These are phyloP conservation scores for Citrullus colocynthis DNA, from an alignment of 306 rosid genomes.

Conservation along the genomic window DNA sequence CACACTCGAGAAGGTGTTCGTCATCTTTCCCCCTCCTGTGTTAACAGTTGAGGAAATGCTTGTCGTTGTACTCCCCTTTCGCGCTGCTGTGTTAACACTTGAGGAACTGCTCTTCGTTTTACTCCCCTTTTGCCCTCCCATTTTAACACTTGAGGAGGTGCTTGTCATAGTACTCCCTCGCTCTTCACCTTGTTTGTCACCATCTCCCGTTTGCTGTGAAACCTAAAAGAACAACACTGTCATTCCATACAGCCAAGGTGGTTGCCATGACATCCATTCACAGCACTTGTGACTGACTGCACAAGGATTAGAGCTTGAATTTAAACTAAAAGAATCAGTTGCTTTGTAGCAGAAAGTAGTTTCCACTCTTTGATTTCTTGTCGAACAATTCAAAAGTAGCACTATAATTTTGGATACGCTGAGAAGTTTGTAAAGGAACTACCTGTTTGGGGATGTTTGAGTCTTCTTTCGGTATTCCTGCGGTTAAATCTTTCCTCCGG, in stretches of 20 bases:
- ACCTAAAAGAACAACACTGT: slow-evolving; percentile 25
- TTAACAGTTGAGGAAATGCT: slow-evolving; percentile 38
- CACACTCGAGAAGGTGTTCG: slow-evolving; percentile 36
- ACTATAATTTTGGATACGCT: background rate
- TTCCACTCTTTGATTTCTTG: background rate
- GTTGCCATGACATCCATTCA: background rate
- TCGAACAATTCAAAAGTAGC: background rate
- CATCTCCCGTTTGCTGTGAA: slow-evolving; percentile 12
- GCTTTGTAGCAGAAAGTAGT: background rate
- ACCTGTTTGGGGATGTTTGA: slow-evolving; percentile 34
- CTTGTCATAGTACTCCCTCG: slow-evolving; percentile 17
- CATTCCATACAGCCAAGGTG: background rate
- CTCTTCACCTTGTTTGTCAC: slow-evolving; percentile 27
- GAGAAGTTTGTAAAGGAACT: background rate
- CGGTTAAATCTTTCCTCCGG: slow-evolving; percentile 21
- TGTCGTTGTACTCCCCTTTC: slow-evolving; percentile 12
- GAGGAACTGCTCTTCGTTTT: slow-evolving; percentile 32
- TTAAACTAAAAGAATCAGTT: background rate
- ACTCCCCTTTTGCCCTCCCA: background rate
- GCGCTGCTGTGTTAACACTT: slow-evolving; percentile 23
- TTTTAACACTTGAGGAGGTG: slow-evolving; percentile 30
- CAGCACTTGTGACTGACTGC: background rate
- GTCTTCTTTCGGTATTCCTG: slow-evolving; percentile 22
- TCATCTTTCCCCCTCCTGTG: slow-evolving; percentile 18
- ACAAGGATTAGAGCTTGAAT: background rate